phyloP scores from a whole-genome alignment of 495 filamentous ascomycete species.

The Talaromyces ruber region DNA sequence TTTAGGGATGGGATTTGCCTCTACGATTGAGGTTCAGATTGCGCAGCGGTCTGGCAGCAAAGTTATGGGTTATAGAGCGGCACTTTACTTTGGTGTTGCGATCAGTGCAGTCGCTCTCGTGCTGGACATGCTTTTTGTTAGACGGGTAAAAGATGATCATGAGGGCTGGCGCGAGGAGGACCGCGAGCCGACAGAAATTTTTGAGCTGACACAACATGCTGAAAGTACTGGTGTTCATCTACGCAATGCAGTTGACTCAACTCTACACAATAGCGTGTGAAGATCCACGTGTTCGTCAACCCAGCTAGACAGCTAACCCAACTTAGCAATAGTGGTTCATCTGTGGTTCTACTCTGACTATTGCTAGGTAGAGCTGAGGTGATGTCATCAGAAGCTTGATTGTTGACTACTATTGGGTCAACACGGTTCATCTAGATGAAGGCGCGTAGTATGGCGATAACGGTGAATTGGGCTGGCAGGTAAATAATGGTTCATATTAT shows the following conservation, averaged over 20 bases:
- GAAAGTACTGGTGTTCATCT: background rate
- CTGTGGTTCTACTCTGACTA: background rate
- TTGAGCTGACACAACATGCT: conserved; percentile 8
- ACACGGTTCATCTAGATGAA: too few relatives aligned
- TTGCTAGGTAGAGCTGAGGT: background rate
- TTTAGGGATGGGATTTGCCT: conserved; percentile 41
- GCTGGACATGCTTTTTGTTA: conserved; percentile 29
- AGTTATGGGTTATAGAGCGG: conserved; percentile 29
- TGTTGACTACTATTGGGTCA: too few relatives aligned
- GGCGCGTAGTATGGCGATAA: too few relatives aligned
- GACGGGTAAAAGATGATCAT: conserved; percentile 30
- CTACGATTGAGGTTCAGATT: conserved; percentile 35
- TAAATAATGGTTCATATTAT: too few relatives aligned
- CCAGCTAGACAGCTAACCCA: background rate
- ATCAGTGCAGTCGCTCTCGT: conserved; percentile 30
- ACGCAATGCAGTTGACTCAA: background rate
- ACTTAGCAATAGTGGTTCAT: background rate
- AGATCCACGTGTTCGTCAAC: background rate
- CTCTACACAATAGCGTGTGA: background rate
- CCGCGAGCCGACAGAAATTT: conserved; percentile 3
- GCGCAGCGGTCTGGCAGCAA: conserved; percentile 10
- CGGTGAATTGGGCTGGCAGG: too few relatives aligned
- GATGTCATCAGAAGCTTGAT: too few relatives aligned
- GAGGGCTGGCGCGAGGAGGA: conserved; percentile 33
- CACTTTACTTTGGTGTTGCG: conserved; percentile 34